Evolutionary conservation across 2,329 filamentous ascomycete genomes (phyloP), one percentile per base, ranked within the genome.

Genomic region (Parastagonospora avenae): DNA sequence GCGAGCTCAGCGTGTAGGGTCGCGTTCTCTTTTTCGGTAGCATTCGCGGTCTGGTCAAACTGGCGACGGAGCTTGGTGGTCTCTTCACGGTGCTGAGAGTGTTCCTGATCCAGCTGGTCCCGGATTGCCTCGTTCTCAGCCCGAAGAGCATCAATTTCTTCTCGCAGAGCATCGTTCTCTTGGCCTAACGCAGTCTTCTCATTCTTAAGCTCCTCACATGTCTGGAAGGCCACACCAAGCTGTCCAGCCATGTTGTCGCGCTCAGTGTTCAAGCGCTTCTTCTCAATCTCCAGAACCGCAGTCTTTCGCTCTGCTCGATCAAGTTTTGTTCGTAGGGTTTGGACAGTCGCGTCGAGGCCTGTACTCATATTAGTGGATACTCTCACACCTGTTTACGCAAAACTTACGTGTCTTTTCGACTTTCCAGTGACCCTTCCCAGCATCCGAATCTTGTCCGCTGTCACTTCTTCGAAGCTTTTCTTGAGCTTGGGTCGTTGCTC

Each of bases 171-270:
- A 8, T 70, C 65, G 28, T 75, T 76, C 40, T 76, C 74, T 6
- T 55, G 54, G 12, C 48, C 55, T 33, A 76, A 48, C 14, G 67
- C 64, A 39, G 76, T 69, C 48, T 79, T 79, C 58, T 80, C 79
- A 8, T 57, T 70, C 66, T 76, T 78, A 29, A 80, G 60, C 59
- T 77, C 77, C 64, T 76, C 82, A 58, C 83, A 82, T 30, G 82
- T 84, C 48, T 79, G 77, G 45, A 83, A 86, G 4, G 85, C 85
- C 43, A 85, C 79, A 27, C 83, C 82, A 5, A 87, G 77, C 61
- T 87, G 86, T 44, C 80, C 80, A 42, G 88, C 77, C 32, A 87
- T 82, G 40, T 85, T 83, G 59, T 90, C 86, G 28, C 85, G 82
- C 70, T 90, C 88, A 28, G 82, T 79, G 2, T 80, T 79, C 36